Base-by-base conservation (phyloP, 2,329 filamentous ascomycete species). In the Fusarium sp. region DNA sequence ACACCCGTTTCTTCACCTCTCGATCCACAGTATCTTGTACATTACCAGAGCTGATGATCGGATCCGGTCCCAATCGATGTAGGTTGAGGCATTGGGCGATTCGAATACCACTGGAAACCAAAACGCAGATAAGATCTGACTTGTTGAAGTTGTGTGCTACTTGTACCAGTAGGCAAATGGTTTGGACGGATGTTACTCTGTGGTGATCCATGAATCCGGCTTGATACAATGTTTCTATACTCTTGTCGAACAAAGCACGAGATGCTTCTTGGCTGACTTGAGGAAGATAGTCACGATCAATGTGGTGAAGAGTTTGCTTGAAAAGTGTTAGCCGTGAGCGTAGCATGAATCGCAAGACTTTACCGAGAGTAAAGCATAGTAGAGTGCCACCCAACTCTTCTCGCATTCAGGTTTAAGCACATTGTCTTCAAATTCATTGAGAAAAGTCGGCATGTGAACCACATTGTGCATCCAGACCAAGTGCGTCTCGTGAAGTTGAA, bases 391-490 rank as follows among this genome's bases (percentile, higher is more conserved):
- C 58, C 58, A 61, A 14, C 11, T 61, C 3, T 34, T 27, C 1
- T 59, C 53, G 4, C 58, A 61, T 5, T 34, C 32, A 8, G 12
- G 3, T 1, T 8, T 30, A 15, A 10, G 18, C 8, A 59, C 1
- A 16, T 59, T 61, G 1, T 59, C 25, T 6, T 61, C 43, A 11
- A 61, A 61, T 3, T 61, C 58, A 0, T 10, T 14, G 0, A 58
- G 2, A 22, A 61, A 61, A 0, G 53, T 49, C 2, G 58, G 32
- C 53, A 61, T 59, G 6, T 49, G 53, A 2, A 59, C 22, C 0
- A 27, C 34, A 8, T 59, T 59, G 14, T 61, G 58, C 58, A 61
- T 61, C 53, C 58, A 61, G 1, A 12, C 16, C 20, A 61, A n/a
- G 6, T 43, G 32, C 9, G 6, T 59, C 14, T 16, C 10, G 4